Percentiles rank a stretch among this genome's conserved stretches.
phyloP scores from a whole-genome alignment of 768 basidiomycete genomes.

The Phlegmacium glaucopus region DNA sequence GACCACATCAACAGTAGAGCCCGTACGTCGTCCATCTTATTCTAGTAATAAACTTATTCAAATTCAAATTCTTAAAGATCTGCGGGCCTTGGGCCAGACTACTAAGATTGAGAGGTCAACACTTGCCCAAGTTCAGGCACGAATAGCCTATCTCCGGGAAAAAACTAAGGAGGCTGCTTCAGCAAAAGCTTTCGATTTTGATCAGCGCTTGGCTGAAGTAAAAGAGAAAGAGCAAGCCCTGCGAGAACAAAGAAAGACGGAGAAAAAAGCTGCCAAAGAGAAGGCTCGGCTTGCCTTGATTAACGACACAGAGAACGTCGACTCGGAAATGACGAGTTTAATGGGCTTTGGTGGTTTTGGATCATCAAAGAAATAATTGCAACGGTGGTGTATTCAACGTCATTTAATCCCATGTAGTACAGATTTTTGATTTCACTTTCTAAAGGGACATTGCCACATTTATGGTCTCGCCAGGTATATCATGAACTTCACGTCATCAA shows the following conservation, averaged over 20 bases:
- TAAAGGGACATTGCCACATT: conserved; percentile 11
- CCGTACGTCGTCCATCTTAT: conserved; percentile 53
- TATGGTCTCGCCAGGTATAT: conserved; percentile 62
- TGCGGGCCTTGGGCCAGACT: conserved; percentile 92
- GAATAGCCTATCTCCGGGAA: conserved; percentile 85
- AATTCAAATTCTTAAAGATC: conserved; percentile 50
- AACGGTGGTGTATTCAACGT: conserved; percentile 19
- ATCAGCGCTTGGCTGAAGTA: conserved; percentile 81
- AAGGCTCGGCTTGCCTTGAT: conserved; percentile 64
- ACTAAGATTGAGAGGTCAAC: conserved; percentile 90
- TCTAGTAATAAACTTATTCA: background rate
- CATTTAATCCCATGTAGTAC: conserved; percentile 22
- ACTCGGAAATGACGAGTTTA: conserved; percentile 69
- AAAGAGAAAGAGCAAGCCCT: conserved; percentile 65
- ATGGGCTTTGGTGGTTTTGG: conserved; percentile 96
- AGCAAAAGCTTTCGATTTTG: conserved; percentile 94
- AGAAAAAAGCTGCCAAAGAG: conserved; percentile 77
- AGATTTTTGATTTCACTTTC: conserved; percentile 16
- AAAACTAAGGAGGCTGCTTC: conserved; percentile 79
- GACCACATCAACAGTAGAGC: conserved; percentile 94
- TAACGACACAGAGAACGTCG: conserved; percentile 45
- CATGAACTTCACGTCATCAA: conserved; percentile 74
- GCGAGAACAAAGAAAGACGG: conserved; percentile 72
- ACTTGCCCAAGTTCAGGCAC: conserved; percentile 85
- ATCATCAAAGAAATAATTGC: conserved; percentile 70